Percentiles rank a stretch among this genome's conserved stretches.
Evolutionary conservation across 768 basidiomycete species (phyloP).

Genomic region (Trametes punicea): DNA sequence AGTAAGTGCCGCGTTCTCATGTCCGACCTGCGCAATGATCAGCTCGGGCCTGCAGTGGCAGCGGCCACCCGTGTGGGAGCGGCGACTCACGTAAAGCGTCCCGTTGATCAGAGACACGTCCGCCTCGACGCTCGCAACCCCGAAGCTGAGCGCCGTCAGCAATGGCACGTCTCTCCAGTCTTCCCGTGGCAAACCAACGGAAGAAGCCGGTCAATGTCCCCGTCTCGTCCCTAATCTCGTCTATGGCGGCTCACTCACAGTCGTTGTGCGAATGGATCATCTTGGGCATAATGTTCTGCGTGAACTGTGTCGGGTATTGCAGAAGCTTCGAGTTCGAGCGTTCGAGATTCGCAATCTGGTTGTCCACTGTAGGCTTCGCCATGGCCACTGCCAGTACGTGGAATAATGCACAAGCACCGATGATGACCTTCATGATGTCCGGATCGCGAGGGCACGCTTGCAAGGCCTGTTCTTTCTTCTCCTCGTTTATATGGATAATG

Average conservation of each 20-base stretch:
- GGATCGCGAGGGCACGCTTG: neutral
- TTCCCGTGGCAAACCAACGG: slow-evolving; percentile 15
- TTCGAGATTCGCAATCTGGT: slow-evolving; percentile 21
- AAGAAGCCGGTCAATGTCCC: neutral
- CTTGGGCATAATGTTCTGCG: slow-evolving; percentile 46
- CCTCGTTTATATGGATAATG: neutral
- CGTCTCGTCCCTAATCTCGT: neutral
- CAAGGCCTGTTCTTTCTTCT: neutral
- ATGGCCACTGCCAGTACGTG: neutral
- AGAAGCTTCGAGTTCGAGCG: slow-evolving; percentile 37
- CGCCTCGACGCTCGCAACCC: slow-evolving; percentile 51
- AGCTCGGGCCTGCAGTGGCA: neutral
- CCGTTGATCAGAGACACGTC: slow-evolving; percentile 48
- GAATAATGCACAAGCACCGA: neutral
- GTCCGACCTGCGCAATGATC: slow-evolving; percentile 37
- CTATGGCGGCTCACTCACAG: slow-evolving; percentile 32
- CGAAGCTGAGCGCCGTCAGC: slow-evolving; percentile 45
- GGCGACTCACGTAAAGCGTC: slow-evolving; percentile 39
- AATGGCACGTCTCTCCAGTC: slow-evolving; percentile 54
- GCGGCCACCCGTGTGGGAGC: neutral
- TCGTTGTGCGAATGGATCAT: slow-evolving; percentile 55
- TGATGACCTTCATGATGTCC: slow-evolving; percentile 1
- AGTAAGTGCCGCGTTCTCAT: slow-evolving; percentile 42
- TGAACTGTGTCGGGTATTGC: slow-evolving; percentile 45
- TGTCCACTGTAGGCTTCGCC: slow-evolving; percentile 22